phyloP scores from a whole-genome alignment of 352 stramenopile species.

The Sclerospora graminicola region DNA sequence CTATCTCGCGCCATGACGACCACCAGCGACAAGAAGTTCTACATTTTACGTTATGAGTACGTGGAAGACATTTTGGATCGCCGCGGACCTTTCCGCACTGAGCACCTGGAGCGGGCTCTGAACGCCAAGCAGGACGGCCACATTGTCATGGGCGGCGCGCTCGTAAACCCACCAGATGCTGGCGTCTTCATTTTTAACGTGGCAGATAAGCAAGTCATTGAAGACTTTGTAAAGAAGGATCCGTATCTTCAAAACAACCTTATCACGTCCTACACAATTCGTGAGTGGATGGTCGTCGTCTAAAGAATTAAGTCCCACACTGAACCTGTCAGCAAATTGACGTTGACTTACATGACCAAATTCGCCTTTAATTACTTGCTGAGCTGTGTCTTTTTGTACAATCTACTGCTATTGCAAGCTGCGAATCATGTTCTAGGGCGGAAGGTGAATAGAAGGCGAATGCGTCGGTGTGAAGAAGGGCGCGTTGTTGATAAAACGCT shows the following conservation, averaged over 20 bases:
- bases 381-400: constrained; percentile 6
- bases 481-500: constrained; percentile 53
- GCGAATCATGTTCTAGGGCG: neutral
- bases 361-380: neutral
- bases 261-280: constrained; percentile 53
- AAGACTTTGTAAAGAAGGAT: constrained; percentile 56
- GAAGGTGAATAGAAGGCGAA: constrained; percentile 1
- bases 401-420: constrained; percentile 2
- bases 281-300: constrained; percentile 63
- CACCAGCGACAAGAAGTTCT: constrained; percentile 46
- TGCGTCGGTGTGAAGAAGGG: constrained; percentile 17
- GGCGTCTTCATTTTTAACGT: constrained; percentile 60
- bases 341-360: neutral
- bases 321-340: no score
- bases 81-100: constrained; percentile 49
- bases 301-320: constrained; percentile 8
- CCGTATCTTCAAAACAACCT: constrained; percentile 69
- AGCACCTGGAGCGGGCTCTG: constrained; percentile 44
- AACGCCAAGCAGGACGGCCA: constrained; percentile 44
- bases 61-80: constrained; percentile 65
- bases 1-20: constrained; percentile 26
- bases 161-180: constrained; percentile 50
- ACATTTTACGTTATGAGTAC: constrained; percentile 68
- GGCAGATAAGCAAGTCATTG: constrained; percentile 38
- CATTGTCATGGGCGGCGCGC: constrained; percentile 59